Percentiles rank a stretch among this genome's conserved stretches.
phyloP scores from a whole-genome alignment of 345 rosid species.

The Citrus australasica region DNA sequence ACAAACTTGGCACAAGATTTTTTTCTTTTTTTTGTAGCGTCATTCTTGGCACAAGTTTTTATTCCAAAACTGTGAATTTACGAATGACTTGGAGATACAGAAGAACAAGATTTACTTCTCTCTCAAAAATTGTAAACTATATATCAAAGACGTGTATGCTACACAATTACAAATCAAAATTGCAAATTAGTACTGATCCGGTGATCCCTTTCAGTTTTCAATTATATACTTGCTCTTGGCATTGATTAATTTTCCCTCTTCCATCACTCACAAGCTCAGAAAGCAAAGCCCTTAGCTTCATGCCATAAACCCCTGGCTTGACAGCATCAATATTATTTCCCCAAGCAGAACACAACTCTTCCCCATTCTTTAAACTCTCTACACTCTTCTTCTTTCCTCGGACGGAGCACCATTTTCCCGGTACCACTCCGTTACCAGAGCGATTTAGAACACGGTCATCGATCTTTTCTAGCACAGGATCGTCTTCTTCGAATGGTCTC shows the following conservation, averaged over 20 bases:
- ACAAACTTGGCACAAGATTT: too few species aligned
- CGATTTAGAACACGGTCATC: conserved; percentile 21
- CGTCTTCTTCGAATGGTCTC: conserved; percentile 20
- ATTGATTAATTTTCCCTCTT: conserved; percentile 3
- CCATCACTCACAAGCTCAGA: conserved; percentile 13
- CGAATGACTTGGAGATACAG: too few species aligned
- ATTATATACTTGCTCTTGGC: conserved; percentile 9
- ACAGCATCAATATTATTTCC: conserved; percentile 21
- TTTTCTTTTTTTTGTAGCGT: too few species aligned
- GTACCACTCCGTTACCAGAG: conserved; percentile 10
- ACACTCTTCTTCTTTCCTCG: not conserved
- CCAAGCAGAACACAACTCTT: conserved; percentile 16
- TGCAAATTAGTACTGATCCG: not conserved
- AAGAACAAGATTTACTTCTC: too few species aligned
- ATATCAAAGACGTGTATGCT: too few species aligned
- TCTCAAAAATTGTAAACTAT: too few species aligned
- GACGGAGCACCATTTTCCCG: conserved; percentile 26
- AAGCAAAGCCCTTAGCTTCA: conserved; percentile 15
- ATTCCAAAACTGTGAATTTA: too few species aligned
- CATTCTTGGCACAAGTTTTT: too few species aligned
- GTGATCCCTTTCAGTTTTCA: not conserved
- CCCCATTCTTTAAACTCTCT: not conserved
- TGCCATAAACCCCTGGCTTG: conserved; percentile 22
- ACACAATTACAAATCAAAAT: not conserved
- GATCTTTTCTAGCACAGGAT: conserved; percentile 13